A percentile compares a stretch with the other conserved stretches of the same genome.
These are phyloP conservation scores for Royoungia palumana DNA, from an alignment of 768 basidiomycete species.

Conservation along the genomic window DNA sequence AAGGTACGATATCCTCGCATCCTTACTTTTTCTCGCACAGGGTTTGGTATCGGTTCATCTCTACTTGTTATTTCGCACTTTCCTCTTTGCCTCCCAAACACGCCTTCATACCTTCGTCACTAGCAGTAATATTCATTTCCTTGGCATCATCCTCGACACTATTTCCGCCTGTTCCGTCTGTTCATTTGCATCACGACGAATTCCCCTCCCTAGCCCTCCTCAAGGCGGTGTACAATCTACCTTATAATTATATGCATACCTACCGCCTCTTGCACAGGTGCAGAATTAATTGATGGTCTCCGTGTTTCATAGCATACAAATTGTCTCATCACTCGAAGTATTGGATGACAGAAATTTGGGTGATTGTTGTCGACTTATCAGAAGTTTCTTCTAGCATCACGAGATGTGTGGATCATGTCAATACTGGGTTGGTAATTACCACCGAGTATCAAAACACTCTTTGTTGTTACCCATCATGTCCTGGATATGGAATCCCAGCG, in stretches of 20 bases:
- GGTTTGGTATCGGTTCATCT: slow-evolving; percentile 23
- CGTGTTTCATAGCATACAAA: slow-evolving; percentile 22
- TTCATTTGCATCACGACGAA: slow-evolving; percentile 28
- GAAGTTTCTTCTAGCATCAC: no score
- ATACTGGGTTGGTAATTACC: background rate
- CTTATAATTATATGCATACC: slow-evolving; percentile 34
- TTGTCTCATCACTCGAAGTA: background rate
- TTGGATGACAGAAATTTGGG: no score
- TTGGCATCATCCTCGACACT: slow-evolving; percentile 30
- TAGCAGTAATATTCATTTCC: slow-evolving; percentile 29
- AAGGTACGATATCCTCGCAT: slow-evolving; percentile 29
- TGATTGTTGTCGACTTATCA: no score
- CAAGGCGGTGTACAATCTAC: slow-evolving; percentile 34
- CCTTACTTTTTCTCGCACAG: slow-evolving; percentile 15
- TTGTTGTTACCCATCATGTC: slow-evolving; percentile 46
- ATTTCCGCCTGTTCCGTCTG: slow-evolving; percentile 18
- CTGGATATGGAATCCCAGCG: slow-evolving; percentile 53
- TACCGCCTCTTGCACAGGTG: slow-evolving; percentile 31
- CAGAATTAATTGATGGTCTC: slow-evolving; percentile 25
- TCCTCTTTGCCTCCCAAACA: slow-evolving; percentile 12
- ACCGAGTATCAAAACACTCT: background rate
- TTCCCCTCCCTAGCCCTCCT: slow-evolving; percentile 17
- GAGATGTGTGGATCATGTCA: no score
- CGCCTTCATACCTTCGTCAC: slow-evolving; percentile 29
- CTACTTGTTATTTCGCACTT: slow-evolving; percentile 20